Evolutionary conservation across 495 filamentous ascomycete species (phyloP).

Genomic region (Chaetomium fimeti): DNA sequence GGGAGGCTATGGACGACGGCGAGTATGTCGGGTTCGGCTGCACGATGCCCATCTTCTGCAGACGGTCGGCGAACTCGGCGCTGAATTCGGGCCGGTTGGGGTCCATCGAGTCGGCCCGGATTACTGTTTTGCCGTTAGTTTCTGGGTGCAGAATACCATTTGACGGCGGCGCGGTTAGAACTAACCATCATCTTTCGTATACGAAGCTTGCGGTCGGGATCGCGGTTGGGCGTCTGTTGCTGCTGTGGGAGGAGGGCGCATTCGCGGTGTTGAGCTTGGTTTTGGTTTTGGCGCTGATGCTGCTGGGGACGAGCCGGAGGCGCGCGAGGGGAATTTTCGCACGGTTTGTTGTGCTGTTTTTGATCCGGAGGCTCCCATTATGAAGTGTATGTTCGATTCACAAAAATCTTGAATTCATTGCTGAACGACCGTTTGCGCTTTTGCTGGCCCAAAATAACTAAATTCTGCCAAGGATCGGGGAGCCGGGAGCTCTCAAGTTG

Average conservation of each 20-base stretch:
- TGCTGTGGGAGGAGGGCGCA: slow-evolving; percentile 21
- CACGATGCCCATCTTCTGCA: slow-evolving; percentile 48
- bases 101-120: slow-evolving; percentile 35
- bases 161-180: not conserved
- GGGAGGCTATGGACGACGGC: slow-evolving; percentile 43
- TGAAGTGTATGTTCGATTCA: not conserved
- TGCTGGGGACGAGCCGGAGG: slow-evolving; percentile 33
- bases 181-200: slow-evolving; percentile 42
- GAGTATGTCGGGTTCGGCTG: slow-evolving; percentile 50
- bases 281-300: slow-evolving; percentile 23
- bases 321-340: slow-evolving; percentile 45
- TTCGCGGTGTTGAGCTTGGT: slow-evolving; percentile 9
- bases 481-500: not conserved
- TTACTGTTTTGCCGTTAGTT: slow-evolving; percentile 24
- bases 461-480: too few species aligned
- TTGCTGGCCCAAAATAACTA: not conserved
- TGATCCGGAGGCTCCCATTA: slow-evolving; percentile 36
- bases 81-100: slow-evolving; percentile 31
- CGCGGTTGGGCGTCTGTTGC: slow-evolving; percentile 21
- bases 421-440: not conserved
- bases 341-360: slow-evolving; percentile 38
- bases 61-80: slow-evolving; percentile 41
- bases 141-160: not conserved
- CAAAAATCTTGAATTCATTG: not conserved
- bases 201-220: slow-evolving; percentile 31